Percentiles rank a stretch among this genome's conserved stretches.
phyloP scores from a whole-genome alignment of 2,329 filamentous ascomycete species.

The Curvularia sp. region DNA sequence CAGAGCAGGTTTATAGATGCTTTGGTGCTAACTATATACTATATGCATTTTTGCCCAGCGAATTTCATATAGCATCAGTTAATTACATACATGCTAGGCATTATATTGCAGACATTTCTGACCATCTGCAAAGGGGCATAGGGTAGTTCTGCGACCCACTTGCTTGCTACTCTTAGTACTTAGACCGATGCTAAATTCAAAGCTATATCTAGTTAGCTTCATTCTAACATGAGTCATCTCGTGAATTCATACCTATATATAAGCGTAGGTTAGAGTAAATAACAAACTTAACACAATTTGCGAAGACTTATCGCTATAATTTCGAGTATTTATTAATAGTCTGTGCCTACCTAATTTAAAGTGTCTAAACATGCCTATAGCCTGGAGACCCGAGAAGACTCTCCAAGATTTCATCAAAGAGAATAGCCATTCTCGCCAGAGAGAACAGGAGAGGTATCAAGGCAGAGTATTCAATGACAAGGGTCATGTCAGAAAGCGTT shows the following conservation, averaged over 20 bases:
- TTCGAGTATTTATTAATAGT: constrained; percentile 3
- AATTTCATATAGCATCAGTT: background rate
- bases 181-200: constrained; percentile 1
- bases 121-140: constrained; percentile 7
- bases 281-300: constrained; percentile 1
- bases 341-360: constrained; percentile 2
- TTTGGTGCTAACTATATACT: constrained; percentile 1
- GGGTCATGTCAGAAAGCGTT: constrained; percentile 3
- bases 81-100: constrained; percentile 1
- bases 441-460: constrained; percentile 14
- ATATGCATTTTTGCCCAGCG: background rate
- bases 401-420: constrained; percentile 15
- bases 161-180: constrained; percentile 11
- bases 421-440: constrained; percentile 12
- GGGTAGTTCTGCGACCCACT: constrained; percentile 6
- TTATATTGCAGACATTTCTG: background rate
- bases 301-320: constrained; percentile 9
- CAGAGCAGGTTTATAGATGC: constrained; percentile 5
- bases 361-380: constrained; percentile 22
- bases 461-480: constrained; percentile 20
- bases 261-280: constrained; percentile 6
- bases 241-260: constrained; percentile 8
- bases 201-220: constrained; percentile 6
- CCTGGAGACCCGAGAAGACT: constrained; percentile 12
- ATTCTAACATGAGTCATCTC: constrained; percentile 11